Percentiles rank a stretch among this genome's conserved stretches.
These are phyloP conservation scores for Zygosaccharomyces sapae DNA, from an alignment of 1,139 yeast species.

Conservation along the genomic window DNA sequence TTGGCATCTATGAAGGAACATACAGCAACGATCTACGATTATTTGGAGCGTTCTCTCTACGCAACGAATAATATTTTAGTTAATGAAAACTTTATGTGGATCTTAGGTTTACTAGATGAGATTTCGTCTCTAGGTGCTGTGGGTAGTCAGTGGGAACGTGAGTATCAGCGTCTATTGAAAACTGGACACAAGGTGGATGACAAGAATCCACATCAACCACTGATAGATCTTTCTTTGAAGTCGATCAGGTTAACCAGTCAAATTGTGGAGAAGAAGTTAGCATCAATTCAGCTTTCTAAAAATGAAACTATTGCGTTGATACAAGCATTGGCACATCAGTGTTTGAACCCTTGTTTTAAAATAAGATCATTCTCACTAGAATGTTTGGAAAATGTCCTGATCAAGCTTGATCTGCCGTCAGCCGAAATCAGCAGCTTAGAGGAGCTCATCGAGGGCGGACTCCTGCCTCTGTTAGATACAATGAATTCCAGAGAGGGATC, in stretches of 20 bases:
- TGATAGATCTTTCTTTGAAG: conserved; percentile 55
- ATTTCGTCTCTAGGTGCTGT: conserved; percentile 78
- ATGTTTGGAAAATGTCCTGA: conserved; percentile 49
- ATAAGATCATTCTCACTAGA: conserved; percentile 62
- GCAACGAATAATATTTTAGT: conserved; percentile 41
- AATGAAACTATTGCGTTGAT: conserved; percentile 51
- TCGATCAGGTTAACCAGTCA: conserved; percentile 60
- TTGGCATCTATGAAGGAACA: conserved; percentile 54
- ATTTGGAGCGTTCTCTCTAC: conserved; percentile 45
- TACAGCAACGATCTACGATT: conserved; percentile 48
- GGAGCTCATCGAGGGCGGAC: conserved; percentile 65
- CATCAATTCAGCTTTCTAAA: conserved; percentile 21
- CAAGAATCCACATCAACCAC: conserved; percentile 49
- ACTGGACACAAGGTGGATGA: conserved; percentile 43
- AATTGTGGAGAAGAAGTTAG: conserved; percentile 36
- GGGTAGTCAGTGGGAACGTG: conserved; percentile 74
- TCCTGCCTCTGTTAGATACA: conserved; percentile 63
- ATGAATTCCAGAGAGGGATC: conserved; percentile 11
- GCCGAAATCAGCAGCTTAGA: conserved; percentile 42
- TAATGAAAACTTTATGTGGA: conserved; percentile 53
- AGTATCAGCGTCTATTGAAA: conserved; percentile 43
- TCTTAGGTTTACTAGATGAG: conserved; percentile 72
- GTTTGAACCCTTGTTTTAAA: conserved; percentile 82
- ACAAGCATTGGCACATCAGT: conserved; percentile 82
- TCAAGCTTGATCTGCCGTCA: conserved; percentile 30